Evolutionary conservation across 306 rosid species (phyloP).

Genomic region (Medicago lupulina): DNA sequence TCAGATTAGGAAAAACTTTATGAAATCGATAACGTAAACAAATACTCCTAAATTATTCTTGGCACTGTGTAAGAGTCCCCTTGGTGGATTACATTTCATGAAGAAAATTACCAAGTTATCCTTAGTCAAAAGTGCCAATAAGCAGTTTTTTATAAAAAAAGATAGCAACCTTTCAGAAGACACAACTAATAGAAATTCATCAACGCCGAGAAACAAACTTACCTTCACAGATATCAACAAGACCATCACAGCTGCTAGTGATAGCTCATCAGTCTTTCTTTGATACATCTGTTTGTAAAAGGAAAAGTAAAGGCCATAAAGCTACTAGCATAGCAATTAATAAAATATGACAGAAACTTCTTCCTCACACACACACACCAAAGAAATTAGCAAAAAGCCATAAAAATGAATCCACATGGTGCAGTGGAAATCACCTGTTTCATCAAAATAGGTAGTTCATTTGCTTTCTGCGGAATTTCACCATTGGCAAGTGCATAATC

Average conservation of each 20-base stretch:
- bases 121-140: conserved; percentile 16
- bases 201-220: conserved; percentile 19
- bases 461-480: conserved; percentile 49
- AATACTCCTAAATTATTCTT: conserved; percentile 22
- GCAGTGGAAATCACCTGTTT: conserved; percentile 64
- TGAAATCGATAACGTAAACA: conserved; percentile 21
- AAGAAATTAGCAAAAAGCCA: no score
- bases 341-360: neutral
- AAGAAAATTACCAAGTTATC: conserved; percentile 23
- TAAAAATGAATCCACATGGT: neutral
- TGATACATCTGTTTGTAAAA: conserved; percentile 61
- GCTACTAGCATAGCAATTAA: conserved; percentile 1
- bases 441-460: conserved; percentile 58
- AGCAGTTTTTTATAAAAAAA: no score
- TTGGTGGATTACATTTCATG: conserved; percentile 4
- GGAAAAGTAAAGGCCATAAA: conserved; percentile 9
- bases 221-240: conserved; percentile 83
- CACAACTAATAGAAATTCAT: conserved; percentile 25
- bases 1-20: neutral
- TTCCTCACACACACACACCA: no score
- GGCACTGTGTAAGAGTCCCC: conserved; percentile 35
- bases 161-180: neutral
- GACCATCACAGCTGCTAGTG: conserved; percentile 71
- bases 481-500: conserved; percentile 76
- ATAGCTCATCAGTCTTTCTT: conserved; percentile 36